These are phyloP conservation scores for Sporothrix inflata DNA, from an alignment of 2,329 filamentous ascomycete genomes.

Conservation along the genomic window DNA sequence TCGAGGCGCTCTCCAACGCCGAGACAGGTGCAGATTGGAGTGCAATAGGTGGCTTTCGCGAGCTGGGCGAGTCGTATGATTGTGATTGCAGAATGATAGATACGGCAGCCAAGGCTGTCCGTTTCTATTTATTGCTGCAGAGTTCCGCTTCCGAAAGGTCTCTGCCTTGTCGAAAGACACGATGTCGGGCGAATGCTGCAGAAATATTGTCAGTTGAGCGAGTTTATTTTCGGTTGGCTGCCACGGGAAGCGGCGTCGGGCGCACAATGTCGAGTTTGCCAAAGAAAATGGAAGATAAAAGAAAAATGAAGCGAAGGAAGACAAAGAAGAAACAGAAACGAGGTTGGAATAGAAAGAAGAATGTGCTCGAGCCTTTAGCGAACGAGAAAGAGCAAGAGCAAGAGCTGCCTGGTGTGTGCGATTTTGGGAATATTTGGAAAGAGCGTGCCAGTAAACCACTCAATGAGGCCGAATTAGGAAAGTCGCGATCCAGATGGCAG, in stretches of 20 bases:
- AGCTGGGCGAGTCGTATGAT: not conserved
- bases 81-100: not conserved
- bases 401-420: not conserved
- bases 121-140: not conserved
- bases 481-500: not conserved
- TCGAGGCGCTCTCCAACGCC: not conserved
- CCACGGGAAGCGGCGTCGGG: not conserved
- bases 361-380: not conserved
- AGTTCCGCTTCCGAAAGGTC: not conserved
- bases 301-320: not conserved
- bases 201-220: conserved; percentile 12
- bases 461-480: conserved; percentile 12
- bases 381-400: not conserved
- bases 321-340: not conserved
- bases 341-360: not conserved
- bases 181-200: conserved; percentile 14
- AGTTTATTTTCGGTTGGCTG: conserved; percentile 14
- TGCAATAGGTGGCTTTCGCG: not conserved
- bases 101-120: not conserved
- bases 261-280: not conserved
- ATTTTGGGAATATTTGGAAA: not conserved
- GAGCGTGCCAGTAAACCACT: not conserved
- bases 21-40: not conserved
- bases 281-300: not conserved
- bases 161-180: not conserved